Evolutionary conservation across 768 basidiomycete genomes (phyloP).

Genomic region (Leccinum incarnatum): DNA sequence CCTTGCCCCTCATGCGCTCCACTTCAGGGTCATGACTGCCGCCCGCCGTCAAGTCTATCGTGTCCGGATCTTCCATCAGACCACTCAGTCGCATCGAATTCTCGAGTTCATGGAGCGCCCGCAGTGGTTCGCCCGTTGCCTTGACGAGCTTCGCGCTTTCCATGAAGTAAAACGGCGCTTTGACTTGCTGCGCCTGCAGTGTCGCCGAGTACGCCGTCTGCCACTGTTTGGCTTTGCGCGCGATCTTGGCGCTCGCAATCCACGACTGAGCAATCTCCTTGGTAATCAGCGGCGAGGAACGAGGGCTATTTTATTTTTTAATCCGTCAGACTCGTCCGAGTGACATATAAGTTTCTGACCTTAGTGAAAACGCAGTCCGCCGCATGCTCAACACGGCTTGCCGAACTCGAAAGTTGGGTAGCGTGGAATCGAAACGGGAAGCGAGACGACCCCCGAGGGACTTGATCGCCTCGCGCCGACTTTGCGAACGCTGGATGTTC

Average conservation of each 20-base stretch:
- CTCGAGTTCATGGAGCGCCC: slow-evolving; percentile 85
- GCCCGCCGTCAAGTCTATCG: slow-evolving; percentile 54
- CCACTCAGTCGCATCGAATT: slow-evolving; percentile 58
- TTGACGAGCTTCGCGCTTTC: slow-evolving; percentile 88
- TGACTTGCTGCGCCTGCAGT: slow-evolving; percentile 79
- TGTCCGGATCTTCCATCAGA: slow-evolving; percentile 43
- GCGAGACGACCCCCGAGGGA: slow-evolving; percentile 42
- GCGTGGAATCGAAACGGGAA: slow-evolving; percentile 67
- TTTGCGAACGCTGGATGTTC: slow-evolving; percentile 40
- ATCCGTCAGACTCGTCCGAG: slow-evolving; percentile 9
- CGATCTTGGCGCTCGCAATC: slow-evolving; percentile 93
- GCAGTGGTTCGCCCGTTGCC: slow-evolving; percentile 73
- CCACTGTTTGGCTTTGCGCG: slow-evolving; percentile 90
- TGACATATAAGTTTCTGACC: slow-evolving; percentile 53
- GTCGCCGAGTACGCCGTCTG: slow-evolving; percentile 97
- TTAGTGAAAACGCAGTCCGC: slow-evolving; percentile 73
- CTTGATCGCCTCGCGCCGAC: slow-evolving; percentile 40
- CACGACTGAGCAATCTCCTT: slow-evolving; percentile 79
- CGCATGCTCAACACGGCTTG: slow-evolving; percentile 91
- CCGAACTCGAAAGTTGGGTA: slow-evolving; percentile 84
- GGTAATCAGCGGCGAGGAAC: slow-evolving; percentile 38
- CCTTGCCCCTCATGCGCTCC: slow-evolving; percentile 70
- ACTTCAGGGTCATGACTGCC: slow-evolving; percentile 46
- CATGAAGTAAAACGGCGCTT: slow-evolving; percentile 75
- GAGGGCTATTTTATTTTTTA: slow-evolving; percentile 5